Evolutionary conservation across 129 eudicot species (phyloP).

Genomic region (Oenanthe sinensis): DNA sequence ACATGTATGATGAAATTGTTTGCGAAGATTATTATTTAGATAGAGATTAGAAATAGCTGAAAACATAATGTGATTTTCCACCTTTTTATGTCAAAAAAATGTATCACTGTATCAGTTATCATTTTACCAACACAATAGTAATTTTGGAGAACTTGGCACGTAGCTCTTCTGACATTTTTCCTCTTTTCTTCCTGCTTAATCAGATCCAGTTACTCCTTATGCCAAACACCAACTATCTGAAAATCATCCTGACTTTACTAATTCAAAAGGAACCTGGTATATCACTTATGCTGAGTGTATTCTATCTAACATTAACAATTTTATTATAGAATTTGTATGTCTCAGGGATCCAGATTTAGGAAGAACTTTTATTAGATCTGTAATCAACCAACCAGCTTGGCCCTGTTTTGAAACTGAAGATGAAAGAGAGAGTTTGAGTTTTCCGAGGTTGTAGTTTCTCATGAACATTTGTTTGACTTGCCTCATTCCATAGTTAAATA

Average conservation of each 20-base stretch:
- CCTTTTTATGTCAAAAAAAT: neutral
- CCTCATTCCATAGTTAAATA: slow-evolving; percentile 2
- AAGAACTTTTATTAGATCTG: slow-evolving; percentile 24
- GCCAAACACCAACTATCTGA: slow-evolving; percentile 26
- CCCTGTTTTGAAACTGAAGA: slow-evolving; percentile 31
- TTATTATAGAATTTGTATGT: slow-evolving; percentile 15
- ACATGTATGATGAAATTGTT: neutral
- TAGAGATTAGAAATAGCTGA: neutral
- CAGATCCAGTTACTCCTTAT: slow-evolving; percentile 36
- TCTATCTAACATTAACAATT: neutral
- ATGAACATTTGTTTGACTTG: neutral
- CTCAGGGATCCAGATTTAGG: slow-evolving; percentile 29
- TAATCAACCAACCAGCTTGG: slow-evolving; percentile 28
- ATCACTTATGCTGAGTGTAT: slow-evolving; percentile 14
- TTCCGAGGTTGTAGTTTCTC: slow-evolving; percentile 38
- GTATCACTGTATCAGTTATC: neutral
- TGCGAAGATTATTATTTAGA: neutral
- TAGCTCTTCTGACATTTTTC: neutral
- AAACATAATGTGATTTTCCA: neutral
- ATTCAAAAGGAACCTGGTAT: slow-evolving; percentile 38
- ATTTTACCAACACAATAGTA: neutral
- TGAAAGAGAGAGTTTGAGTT: slow-evolving; percentile 35
- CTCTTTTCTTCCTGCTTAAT: slow-evolving; percentile 5
- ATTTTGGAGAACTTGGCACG: neutral
- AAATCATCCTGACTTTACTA: slow-evolving; percentile 23